Evolutionary conservation across 345 rosid genomes (phyloP).

Genomic region (Bretschneidera sinensis): DNA sequence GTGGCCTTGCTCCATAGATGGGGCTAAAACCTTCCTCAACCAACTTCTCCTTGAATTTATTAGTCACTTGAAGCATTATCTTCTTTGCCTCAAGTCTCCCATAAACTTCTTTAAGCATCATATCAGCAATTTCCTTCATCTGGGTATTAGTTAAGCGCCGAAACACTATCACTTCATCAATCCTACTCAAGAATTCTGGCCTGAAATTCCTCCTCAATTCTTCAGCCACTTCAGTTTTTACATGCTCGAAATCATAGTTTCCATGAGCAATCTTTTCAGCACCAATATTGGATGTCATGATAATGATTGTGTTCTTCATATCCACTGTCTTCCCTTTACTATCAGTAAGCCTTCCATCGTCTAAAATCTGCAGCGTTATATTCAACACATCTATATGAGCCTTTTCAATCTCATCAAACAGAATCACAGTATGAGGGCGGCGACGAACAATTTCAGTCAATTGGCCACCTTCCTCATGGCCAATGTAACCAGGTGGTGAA

Average conservation of each 20-base stretch:
- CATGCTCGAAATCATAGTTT: neutral
- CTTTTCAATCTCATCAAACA: slow-evolving; percentile 68
- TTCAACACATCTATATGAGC: slow-evolving; percentile 64
- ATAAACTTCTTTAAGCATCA: slow-evolving; percentile 42
- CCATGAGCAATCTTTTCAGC: slow-evolving; percentile 34
- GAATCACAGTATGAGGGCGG: slow-evolving; percentile 43
- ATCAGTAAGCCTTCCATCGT: slow-evolving; percentile 58
- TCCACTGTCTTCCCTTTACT: slow-evolving; percentile 55
- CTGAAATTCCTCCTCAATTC: slow-evolving; percentile 50
- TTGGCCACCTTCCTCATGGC: slow-evolving; percentile 59
- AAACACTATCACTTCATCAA: slow-evolving; percentile 63
- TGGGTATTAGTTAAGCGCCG: slow-evolving; percentile 40
- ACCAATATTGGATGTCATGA: slow-evolving; percentile 62
- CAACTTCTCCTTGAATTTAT: slow-evolving; percentile 38
- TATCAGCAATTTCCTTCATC: slow-evolving; percentile 47
- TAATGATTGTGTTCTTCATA: slow-evolving; percentile 56
- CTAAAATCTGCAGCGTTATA: slow-evolving; percentile 56
- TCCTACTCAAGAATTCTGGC: slow-evolving; percentile 60
- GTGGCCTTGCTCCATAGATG: slow-evolving; percentile 60
- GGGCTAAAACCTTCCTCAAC: slow-evolving; percentile 52
- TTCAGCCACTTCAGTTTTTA: slow-evolving; percentile 31
- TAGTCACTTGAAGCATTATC: slow-evolving; percentile 45
- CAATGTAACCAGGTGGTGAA: slow-evolving; percentile 62
- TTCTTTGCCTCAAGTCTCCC: slow-evolving; percentile 44
- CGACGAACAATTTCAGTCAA: slow-evolving; percentile 57